Percentiles rank a stretch among this genome's conserved stretches.
Conservation (phyloP, 1,284 basidiomycete species). For the Ceratobasidium sp. region DNA sequence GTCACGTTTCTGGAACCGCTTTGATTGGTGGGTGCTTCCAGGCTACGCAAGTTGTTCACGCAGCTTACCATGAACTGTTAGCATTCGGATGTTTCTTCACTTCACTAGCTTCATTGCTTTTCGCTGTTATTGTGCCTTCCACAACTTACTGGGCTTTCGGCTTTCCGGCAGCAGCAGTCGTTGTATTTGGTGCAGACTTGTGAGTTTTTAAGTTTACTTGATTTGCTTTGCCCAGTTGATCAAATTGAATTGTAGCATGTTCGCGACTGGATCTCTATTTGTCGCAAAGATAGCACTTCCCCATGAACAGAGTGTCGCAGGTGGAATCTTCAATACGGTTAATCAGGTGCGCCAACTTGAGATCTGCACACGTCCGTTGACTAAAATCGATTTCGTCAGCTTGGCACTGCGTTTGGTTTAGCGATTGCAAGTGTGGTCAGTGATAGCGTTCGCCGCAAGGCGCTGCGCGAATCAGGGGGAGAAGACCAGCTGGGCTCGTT, state of each 20-base stretch:
- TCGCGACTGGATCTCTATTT: conserved; percentile 75
- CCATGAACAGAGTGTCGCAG: conserved; percentile 80
- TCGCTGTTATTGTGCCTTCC: conserved; percentile 69
- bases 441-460: conserved; percentile 56
- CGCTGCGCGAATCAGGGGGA: conserved; percentile 49
- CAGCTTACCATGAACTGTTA: conserved; percentile 43
- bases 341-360: conserved; percentile 59
- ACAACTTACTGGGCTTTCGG: conserved; percentile 79
- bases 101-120: conserved; percentile 68
- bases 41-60: neutral
- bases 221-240: neutral
- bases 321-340: conserved; percentile 79
- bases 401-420: conserved; percentile 78
- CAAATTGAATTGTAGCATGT: conserved; percentile 56
- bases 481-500: conserved; percentile 49
- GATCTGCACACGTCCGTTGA: neutral
- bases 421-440: conserved; percentile 78
- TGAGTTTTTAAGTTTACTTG: conserved; percentile 42
- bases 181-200: conserved; percentile 82
- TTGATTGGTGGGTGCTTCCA: conserved; percentile 59
- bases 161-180: conserved; percentile 77
- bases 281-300: conserved; percentile 74
- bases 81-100: conserved; percentile 69
- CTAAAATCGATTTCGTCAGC: conserved; percentile 49
- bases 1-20: conserved; percentile 61